A percentile compares a stretch with the other conserved stretches of the same genome.
Conservation (phyloP, 2,329 filamentous ascomycete genomes). For the Xylaria sp. region DNA sequence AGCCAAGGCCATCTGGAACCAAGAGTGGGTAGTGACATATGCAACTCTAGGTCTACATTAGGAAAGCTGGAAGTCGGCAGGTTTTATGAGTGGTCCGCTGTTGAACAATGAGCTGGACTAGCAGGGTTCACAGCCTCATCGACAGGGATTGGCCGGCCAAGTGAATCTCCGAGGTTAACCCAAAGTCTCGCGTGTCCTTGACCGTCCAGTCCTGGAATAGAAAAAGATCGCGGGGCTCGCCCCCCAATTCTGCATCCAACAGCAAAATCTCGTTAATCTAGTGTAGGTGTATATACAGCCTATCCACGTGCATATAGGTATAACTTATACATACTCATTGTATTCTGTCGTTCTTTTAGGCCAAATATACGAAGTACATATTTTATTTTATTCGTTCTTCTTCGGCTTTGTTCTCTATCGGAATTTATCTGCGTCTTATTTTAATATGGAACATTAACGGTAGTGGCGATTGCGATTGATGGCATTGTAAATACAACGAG, state of each 20-base stretch:
- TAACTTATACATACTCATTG: neutral
- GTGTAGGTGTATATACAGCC: conserved; percentile 9
- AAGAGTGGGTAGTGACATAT: neutral
- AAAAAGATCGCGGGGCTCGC: conserved; percentile 16
- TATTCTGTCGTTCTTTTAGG: neutral
- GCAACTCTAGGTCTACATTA: conserved; percentile 2
- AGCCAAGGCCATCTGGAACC: neutral
- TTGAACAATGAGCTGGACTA: conserved; percentile 15
- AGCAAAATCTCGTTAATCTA: neutral
- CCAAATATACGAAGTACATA: neutral
- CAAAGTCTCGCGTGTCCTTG: neutral
- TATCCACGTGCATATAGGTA: conserved; percentile 10
- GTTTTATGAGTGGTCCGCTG: conserved; percentile 17
- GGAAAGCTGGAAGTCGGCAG: neutral
- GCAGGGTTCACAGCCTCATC: conserved; percentile 35
- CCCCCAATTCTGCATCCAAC: neutral
- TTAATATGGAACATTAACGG: conserved; percentile 3
- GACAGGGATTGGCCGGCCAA: conserved; percentile 26
- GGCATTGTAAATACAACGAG: conserved; percentile 28
- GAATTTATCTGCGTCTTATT: neutral
- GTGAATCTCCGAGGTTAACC: conserved; percentile 18
- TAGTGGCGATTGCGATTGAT: conserved; percentile 26
- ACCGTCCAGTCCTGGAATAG: neutral
- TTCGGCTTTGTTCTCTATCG: neutral
- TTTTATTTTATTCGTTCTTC: neutral